These are phyloP conservation scores for Chalciporus sphaerocephalus DNA, from an alignment of 768 basidiomycete species.

Conservation along the genomic window DNA sequence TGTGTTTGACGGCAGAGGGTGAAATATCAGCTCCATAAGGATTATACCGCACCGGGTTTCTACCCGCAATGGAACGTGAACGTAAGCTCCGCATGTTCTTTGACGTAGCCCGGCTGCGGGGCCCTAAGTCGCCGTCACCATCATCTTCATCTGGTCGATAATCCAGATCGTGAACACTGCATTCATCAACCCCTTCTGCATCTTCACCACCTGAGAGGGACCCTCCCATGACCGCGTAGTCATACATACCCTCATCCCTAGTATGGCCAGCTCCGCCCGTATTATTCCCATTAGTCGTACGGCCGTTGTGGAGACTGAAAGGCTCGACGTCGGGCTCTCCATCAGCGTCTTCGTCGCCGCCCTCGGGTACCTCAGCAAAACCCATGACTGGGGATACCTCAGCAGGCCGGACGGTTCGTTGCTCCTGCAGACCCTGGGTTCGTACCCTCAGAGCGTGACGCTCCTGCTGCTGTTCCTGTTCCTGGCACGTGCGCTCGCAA, in stretches of 20 bases:
- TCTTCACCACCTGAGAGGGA: conserved; percentile 28
- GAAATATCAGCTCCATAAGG: conserved; percentile 27
- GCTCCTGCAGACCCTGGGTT: conserved; percentile 32
- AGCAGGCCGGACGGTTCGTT: conserved; percentile 31
- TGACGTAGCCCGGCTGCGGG: conserved; percentile 32
- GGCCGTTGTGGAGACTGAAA: conserved; percentile 23
- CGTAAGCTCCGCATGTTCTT: conserved; percentile 36
- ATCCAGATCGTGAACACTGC: conserved; percentile 18
- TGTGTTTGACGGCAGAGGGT: conserved; percentile 29
- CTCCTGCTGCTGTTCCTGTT: conserved; percentile 35
- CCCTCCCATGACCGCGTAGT: conserved; percentile 20
- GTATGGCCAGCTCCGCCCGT: conserved; percentile 17
- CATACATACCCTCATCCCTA: conserved; percentile 15
- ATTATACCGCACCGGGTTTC: conserved; percentile 32
- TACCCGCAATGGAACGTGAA: conserved; percentile 32
- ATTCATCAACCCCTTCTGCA: conserved; percentile 25
- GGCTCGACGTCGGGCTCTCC: conserved; percentile 30
- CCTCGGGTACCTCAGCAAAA: conserved; percentile 27
- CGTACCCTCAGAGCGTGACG: conserved; percentile 28
- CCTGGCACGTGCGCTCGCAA: conserved; percentile 37
- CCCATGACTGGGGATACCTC: conserved; percentile 32
- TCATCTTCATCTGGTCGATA: conserved; percentile 28
- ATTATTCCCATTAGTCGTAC: conserved; percentile 23
- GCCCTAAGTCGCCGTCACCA: conserved; percentile 34
- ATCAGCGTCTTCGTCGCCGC: conserved; percentile 35